Base-by-base conservation (phyloP, 139 green algal genomes). In the Tetradesmus obliquus region DNA sequence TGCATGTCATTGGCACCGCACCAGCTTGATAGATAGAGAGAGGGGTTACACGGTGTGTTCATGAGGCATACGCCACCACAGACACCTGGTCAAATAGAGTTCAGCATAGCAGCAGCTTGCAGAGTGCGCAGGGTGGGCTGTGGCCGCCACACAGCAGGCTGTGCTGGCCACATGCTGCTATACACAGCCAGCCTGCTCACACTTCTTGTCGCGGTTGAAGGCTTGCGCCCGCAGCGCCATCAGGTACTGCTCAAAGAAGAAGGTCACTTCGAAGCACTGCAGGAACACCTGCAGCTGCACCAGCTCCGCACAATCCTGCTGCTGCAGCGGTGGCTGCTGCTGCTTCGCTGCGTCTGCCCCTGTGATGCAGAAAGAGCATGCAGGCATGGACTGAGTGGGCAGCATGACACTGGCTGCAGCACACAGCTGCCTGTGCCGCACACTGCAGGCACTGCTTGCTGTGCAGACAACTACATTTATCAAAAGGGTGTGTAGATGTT, bases 231-330 rank as follows among this genome's bases (percentile, higher is more conserved):
- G 24, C 5, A 91, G 53, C 9, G 20, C 20, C 71, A 79, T 55
- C 22, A 91, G 87, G n/a, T 85, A 91, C 9, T 72, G 71, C 72
- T 91, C 87, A 69, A 86, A 91, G 3, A 85, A 57, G 24, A 91
- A 91, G 6, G 72, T 91, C 53, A 91, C 87, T n/a, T 84, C 74
- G 12, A 91, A 58, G 72, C 87, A 91, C 55, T 84, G 87, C 74
- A 85, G 53, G 72, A 91, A 91, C 6, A 86, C 55, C 32, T 32
- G 55, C 20, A 86, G 51, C n/a, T 91, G 72, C 32, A 91, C 87
- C 32, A 84, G 53, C 19, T 17, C 82, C 19, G 24, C 82, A 51
- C n/a, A 20, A 53, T 55, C 45, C 45, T 84, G 79, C 79, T 83
- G 76, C 24, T 57, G 24, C 24, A 54, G 76, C 24, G 13, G 24